Conservation (phyloP, 768 basidiomycete species). For the Mycena leptocephala region DNA sequence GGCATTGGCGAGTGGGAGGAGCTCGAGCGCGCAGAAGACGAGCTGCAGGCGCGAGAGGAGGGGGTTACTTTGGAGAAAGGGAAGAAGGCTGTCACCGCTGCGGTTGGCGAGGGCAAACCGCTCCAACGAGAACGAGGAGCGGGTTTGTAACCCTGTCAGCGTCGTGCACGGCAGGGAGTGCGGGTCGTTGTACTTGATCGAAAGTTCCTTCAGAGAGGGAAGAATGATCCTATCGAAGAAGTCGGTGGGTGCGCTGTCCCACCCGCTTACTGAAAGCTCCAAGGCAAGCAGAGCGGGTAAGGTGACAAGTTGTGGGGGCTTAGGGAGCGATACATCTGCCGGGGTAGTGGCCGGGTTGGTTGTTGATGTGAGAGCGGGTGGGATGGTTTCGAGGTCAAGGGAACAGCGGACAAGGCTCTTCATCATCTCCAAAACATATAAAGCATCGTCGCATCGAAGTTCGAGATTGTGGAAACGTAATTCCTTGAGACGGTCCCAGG, state of each 20-base stretch:
- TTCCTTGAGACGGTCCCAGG: slow-evolving; percentile 21
- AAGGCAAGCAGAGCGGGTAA: slow-evolving; percentile 14
- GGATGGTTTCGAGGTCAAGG: slow-evolving; percentile 8
- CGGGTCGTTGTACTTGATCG: too few relatives aligned
- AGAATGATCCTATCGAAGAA: too few relatives aligned
- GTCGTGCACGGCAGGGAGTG: slow-evolving; percentile 5
- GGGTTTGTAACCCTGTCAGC: slow-evolving; percentile 16
- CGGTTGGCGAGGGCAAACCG: too few relatives aligned
- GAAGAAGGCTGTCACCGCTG: too few relatives aligned
- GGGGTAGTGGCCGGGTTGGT: background rate
- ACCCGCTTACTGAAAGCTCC: slow-evolving; percentile 5
- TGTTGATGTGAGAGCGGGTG: too few relatives aligned
- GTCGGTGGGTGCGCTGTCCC: too few relatives aligned
- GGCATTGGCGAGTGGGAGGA: background rate
- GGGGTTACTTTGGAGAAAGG: slow-evolving; percentile 26
- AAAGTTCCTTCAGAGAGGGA: too few relatives aligned
- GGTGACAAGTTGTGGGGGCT: background rate
- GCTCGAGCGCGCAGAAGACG: slow-evolving; percentile 7
- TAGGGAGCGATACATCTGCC: background rate
- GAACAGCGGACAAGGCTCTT: background rate
- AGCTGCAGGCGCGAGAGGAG: slow-evolving; percentile 19
- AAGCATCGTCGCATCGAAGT: slow-evolving; percentile 17
- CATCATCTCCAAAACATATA: slow-evolving; percentile 9
- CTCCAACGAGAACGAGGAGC: slow-evolving; percentile 29
- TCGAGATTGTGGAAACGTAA: slow-evolving; percentile 14